Percentiles rank a stretch among this genome's conserved stretches.
Evolutionary conservation across 208 protist species (phyloP).

Genomic region (Trypanosoma boissoni): DNA sequence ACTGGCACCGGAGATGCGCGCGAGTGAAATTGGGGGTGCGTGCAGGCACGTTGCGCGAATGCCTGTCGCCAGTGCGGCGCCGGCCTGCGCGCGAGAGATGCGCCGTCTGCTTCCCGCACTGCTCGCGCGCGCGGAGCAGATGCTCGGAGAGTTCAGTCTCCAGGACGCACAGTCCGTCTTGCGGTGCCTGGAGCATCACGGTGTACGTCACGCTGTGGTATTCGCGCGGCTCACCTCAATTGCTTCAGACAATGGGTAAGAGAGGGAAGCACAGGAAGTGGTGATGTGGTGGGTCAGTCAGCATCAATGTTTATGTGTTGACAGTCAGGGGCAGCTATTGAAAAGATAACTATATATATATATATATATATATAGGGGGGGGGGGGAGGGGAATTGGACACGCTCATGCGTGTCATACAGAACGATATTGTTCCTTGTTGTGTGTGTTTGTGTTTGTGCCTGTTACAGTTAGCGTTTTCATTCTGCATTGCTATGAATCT

Average conservation of each 20-base stretch:
- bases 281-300: too few relatives aligned
- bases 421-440: too few relatives aligned
- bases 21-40: conserved; percentile 48
- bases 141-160: conserved; percentile 64
- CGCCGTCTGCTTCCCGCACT: conserved; percentile 59
- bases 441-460: too few relatives aligned
- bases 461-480: too few relatives aligned
- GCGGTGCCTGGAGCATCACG: conserved; percentile 69
- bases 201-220: conserved; percentile 75
- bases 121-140: conserved; percentile 47
- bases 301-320: too few relatives aligned
- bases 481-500: too few relatives aligned
- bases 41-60: conserved; percentile 80
- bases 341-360: too few relatives aligned
- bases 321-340: too few relatives aligned
- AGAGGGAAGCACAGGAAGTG: neutral
- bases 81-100: conserved; percentile 55
- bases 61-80: conserved; percentile 20
- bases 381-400: too few relatives aligned
- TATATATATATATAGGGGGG: too few relatives aligned
- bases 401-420: too few relatives aligned
- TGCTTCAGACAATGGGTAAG: conserved; percentile 21
- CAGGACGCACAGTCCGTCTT: conserved; percentile 74
- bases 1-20: conserved; percentile 35
- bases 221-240: conserved; percentile 70